A percentile compares a stretch with the other conserved stretches of the same genome.
Conservation (phyloP, 2,329 filamentous ascomycete genomes). For the Endothia cerciana region DNA sequence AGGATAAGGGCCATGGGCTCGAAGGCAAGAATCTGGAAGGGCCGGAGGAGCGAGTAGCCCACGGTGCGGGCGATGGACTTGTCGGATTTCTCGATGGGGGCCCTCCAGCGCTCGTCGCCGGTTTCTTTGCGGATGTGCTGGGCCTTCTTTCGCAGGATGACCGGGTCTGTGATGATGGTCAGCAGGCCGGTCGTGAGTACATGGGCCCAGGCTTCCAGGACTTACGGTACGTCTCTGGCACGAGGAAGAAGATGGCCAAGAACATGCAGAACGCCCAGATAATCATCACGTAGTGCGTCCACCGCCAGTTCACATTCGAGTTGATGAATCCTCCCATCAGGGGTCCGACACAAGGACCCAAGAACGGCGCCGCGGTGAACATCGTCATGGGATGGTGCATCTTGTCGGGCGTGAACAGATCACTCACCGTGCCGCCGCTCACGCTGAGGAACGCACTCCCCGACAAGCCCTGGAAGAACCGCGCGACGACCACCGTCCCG, state of each 20-base stretch:
- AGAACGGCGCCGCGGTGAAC: conserved; percentile 69
- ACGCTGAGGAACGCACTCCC: conserved; percentile 73
- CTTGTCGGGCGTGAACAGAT: conserved; percentile 70
- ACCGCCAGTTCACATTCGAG: conserved; percentile 73
- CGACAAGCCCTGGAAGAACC: conserved; percentile 77
- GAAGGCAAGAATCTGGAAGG: conserved; percentile 76
- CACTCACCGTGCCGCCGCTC: conserved; percentile 83
- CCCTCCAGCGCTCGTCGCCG: conserved; percentile 75
- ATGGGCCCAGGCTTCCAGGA: conserved; percentile 21
- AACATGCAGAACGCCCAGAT: conserved; percentile 78
- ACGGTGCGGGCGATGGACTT: conserved; percentile 69
- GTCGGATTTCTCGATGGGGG: conserved; percentile 74
- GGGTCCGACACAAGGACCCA: conserved; percentile 63
- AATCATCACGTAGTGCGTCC: conserved; percentile 82
- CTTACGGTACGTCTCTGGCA: conserved; percentile 84
- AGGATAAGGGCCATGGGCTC: conserved; percentile 87
- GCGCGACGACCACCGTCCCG: conserved; percentile 74
- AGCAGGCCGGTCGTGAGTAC: background rate
- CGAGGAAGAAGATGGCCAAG: conserved; percentile 67
- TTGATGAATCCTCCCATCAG: conserved; percentile 82
- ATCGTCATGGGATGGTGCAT: conserved; percentile 84
- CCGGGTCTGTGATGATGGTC: conserved; percentile 50
- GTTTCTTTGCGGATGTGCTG: conserved; percentile 71
- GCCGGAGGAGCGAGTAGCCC: conserved; percentile 63
- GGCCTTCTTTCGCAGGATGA: conserved; percentile 76